Base-by-base conservation (phyloP, 164 flowering plant species). In the Stephania cephalantha region DNA sequence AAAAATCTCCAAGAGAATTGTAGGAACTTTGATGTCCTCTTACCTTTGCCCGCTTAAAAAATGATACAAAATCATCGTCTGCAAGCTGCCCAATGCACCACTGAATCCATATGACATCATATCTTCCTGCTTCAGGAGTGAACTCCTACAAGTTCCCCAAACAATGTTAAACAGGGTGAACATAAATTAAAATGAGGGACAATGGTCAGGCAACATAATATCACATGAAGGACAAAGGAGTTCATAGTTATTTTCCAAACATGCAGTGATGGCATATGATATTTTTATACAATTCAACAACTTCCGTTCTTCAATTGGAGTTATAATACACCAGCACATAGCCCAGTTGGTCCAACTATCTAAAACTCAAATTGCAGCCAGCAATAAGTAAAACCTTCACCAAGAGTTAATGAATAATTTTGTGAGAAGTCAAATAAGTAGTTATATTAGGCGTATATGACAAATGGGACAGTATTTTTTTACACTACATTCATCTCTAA, bases 71-170 rank as follows among this genome's bases (percentile, higher is more conserved):
- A 78, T 95, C 99, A 79, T 95, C 97, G 83, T 95, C 99, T 53
- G 93, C 83, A 77, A 95, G 96, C 77, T 95, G 99, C 15, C 99
- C 99, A 83, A 93, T 95, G 76, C 99, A 95, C 99, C 99, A 95
- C 70, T 95, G 99, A 46, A 95, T 78, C 99, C 99, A 95, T 83
- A 95, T 93, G 44, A 93, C 90, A 89, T 95, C 97, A 73, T 95
- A 95, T 82, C 97, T 88, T 84, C 88, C 88, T 44, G 84, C 74
- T 63, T 87, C 92, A 72, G 99, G 99, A 63, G 92, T 87, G 78
- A 95, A 95, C 70, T 95, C 99, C 99, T 95, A 80, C 55, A 66
- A 74, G 52, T 30, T 73, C 35, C 55, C 48, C 71, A 74, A 78
- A 29, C 46, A 68, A 50, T 17, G 15, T 61, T 8, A 74, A 25